Evolutionary conservation across 768 basidiomycete genomes (phyloP).

Genomic region (Lepiota venenata): DNA sequence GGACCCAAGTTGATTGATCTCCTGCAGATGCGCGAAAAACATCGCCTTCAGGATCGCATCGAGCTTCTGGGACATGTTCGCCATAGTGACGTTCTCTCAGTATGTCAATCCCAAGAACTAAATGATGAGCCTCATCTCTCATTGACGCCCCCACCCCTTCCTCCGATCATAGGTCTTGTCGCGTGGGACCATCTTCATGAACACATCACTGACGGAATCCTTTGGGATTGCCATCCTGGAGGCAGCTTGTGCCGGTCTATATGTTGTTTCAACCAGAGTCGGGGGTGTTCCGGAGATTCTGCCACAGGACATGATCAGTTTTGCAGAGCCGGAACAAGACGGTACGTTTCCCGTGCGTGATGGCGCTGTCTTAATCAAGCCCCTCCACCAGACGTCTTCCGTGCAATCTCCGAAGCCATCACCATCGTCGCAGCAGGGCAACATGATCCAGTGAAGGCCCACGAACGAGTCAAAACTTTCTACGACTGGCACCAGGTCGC

Average conservation of each 20-base stretch:
- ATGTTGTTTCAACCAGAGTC: constrained; percentile 90
- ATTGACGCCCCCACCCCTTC: not conserved
- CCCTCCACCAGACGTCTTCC: constrained; percentile 64
- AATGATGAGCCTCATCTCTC: not conserved
- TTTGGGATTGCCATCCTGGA: constrained; percentile 98
- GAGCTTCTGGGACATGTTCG: constrained; percentile 79
- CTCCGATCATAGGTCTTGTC: constrained; percentile 72
- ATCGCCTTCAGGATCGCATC: constrained; percentile 89
- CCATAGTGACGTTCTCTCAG: constrained; percentile 80
- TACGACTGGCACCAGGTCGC: constrained; percentile 88
- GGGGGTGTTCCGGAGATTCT: constrained; percentile 96
- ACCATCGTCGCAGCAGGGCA: constrained; percentile 57
- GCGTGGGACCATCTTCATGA: constrained; percentile 89
- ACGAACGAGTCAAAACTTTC: constrained; percentile 74
- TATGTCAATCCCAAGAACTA: constrained; percentile 29
- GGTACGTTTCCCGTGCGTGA: constrained; percentile 46
- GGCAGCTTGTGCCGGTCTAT: constrained; percentile 91
- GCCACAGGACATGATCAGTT: constrained; percentile 92
- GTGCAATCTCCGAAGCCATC: constrained; percentile 81
- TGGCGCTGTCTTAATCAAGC: not conserved
- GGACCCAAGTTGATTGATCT: constrained; percentile 95
- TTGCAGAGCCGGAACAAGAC: constrained; percentile 91
- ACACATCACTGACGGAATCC: constrained; percentile 92
- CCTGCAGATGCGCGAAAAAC: constrained; percentile 92
- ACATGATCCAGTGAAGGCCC: constrained; percentile 75